Percentiles rank a stretch among this genome's conserved stretches.
Evolutionary conservation across 345 rosid genomes (phyloP).

Genomic region (Eucalyptus victrix): DNA sequence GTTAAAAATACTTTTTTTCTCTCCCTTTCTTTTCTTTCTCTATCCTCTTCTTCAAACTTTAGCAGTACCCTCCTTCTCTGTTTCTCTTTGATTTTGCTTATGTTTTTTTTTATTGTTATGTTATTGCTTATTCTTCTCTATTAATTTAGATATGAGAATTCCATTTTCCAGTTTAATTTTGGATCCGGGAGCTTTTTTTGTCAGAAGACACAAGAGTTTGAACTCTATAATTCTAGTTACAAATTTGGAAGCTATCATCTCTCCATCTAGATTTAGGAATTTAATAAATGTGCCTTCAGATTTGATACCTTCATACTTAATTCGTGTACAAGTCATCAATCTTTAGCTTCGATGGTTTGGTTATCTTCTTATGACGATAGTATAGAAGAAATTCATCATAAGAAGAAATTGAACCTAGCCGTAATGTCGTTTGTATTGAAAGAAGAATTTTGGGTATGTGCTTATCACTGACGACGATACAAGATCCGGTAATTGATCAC

Average conservation of each 20-base stretch:
- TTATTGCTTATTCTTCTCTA: too few relatives aligned
- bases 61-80: too few relatives aligned
- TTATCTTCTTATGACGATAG: background rate
- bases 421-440: rapidly evolving
- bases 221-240: too few relatives aligned
- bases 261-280: background rate
- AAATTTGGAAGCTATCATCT: background rate
- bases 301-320: background rate
- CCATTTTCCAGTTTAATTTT: too few relatives aligned
- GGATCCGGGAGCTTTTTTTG: rapidly evolving
- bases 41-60: background rate
- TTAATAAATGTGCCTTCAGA: too few relatives aligned
- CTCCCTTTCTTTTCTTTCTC: background rate
- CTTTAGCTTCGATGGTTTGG: background rate
- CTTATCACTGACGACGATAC: rapidly evolving
- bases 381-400: too few relatives aligned
- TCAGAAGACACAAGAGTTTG: background rate
- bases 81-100: background rate
- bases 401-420: background rate
- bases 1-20: background rate
- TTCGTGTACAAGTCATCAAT: background rate
- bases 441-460: rapidly evolving
- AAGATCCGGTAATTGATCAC: rapidly evolving
- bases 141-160: background rate
- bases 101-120: background rate